phyloP scores from a whole-genome alignment of 768 basidiomycete species.

The Amanita pseudoporphyria region DNA sequence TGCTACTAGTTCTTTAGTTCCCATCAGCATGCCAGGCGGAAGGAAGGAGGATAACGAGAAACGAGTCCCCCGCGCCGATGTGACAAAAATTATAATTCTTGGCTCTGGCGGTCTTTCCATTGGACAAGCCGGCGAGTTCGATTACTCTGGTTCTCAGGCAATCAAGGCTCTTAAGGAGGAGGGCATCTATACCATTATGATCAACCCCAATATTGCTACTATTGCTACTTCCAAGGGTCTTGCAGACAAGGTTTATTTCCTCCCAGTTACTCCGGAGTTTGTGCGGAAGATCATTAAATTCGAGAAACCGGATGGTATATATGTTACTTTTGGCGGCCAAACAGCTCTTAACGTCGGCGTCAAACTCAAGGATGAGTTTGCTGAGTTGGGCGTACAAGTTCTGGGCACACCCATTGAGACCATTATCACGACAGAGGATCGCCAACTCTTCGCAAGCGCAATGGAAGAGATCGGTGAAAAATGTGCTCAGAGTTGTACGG shows the following conservation, averaged over 20 bases:
- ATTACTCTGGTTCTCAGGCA: constrained; percentile 98
- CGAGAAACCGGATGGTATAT: constrained; percentile 98
- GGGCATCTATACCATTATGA: constrained; percentile 97
- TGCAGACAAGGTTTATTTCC: constrained; percentile 99
- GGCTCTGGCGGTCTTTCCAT: constrained; percentile 98
- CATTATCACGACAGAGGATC: constrained; percentile 94
- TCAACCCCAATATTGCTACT: constrained; percentile 99
- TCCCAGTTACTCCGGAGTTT: constrained; percentile 96
- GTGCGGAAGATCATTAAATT: constrained; percentile 97
- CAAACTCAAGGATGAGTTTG: constrained; percentile 96
- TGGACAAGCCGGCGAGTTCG: constrained; percentile 98
- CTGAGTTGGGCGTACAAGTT: constrained; percentile 79
- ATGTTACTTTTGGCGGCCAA: constrained; percentile 97
- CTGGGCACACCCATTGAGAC: constrained; percentile 96
- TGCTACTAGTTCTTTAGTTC: constrained; percentile 39
- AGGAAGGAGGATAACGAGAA: constrained; percentile 74
- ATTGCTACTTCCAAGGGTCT: constrained; percentile 96
- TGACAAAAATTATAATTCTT: constrained; percentile 91
- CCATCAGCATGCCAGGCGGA: constrained; percentile 69
- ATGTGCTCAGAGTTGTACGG: constrained; percentile 84
- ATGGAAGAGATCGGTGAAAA: constrained; percentile 96
- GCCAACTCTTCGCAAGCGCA: constrained; percentile 86
- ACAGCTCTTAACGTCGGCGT: constrained; percentile 96
- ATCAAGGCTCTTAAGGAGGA: constrained; percentile 99
- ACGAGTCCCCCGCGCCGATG: constrained; percentile 61